phyloP scores from a whole-genome alignment of 805 yeast genomes.

The Ogataea trehaloabstinens region DNA sequence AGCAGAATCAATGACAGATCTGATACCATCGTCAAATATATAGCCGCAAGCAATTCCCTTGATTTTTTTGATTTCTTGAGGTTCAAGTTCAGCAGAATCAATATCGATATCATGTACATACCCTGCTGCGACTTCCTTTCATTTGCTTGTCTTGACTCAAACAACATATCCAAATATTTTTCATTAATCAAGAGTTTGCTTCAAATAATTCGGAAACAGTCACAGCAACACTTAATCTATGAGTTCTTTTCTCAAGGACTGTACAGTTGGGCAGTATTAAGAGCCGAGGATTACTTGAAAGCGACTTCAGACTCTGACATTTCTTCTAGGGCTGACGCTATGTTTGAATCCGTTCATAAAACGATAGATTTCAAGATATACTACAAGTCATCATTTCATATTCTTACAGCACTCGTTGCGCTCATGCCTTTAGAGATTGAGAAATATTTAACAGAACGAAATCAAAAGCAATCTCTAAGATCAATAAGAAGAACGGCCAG shows the following conservation, averaged over 20 bases:
- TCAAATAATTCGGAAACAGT: slow-evolving; percentile 37
- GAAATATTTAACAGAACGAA: slow-evolving; percentile 23
- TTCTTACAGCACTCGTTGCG: slow-evolving; percentile 34
- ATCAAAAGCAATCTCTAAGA: slow-evolving; percentile 20
- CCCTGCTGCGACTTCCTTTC: slow-evolving; percentile 47
- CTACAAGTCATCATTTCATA: slow-evolving; percentile 28
- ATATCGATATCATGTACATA: slow-evolving; percentile 36
- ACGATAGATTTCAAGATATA: slow-evolving; percentile 29
- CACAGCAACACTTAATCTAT: slow-evolving; percentile 45
- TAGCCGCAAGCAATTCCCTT: slow-evolving; percentile 50
- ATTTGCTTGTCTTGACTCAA: slow-evolving; percentile 39
- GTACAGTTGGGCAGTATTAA: slow-evolving; percentile 48
- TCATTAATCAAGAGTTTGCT: slow-evolving; percentile 38
- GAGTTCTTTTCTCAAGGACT: slow-evolving; percentile 46
- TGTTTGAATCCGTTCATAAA: slow-evolving; percentile 37
- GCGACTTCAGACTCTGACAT: slow-evolving; percentile 14
- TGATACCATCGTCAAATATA: slow-evolving; percentile 40
- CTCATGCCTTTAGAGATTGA: slow-evolving; percentile 33
- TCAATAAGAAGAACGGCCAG: slow-evolving; percentile 24
- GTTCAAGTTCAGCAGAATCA: slow-evolving; percentile 27
- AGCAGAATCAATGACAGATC: slow-evolving; percentile 37
- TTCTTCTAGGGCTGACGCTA: slow-evolving; percentile 27
- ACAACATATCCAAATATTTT: slow-evolving; percentile 36
- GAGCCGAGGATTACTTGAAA: slow-evolving; percentile 44
- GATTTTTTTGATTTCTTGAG: slow-evolving; percentile 40